Evolutionary conservation across 2,329 filamentous ascomycete genomes (phyloP), one percentile per base, ranked within the genome.

Genomic region (Periconia digitata): DNA sequence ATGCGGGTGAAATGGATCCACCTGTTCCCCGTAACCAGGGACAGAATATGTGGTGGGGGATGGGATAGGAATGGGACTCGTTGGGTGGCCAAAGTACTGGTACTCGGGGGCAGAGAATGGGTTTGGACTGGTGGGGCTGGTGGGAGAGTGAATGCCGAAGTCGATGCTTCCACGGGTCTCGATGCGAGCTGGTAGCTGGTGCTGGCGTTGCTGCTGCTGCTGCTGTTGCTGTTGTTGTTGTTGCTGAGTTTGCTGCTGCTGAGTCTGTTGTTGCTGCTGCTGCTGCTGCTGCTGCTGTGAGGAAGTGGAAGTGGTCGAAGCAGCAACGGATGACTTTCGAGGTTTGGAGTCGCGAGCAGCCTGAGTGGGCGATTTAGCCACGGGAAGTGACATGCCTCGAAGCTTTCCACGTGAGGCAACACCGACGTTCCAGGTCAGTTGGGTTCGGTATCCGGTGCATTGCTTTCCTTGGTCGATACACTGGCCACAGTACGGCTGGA

Each of bases 401-500:
- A 97, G 84, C 78, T 97, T 97, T 67, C 92, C 92, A 64, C 92
- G 86, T 74, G 92, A 96, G 47, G 92, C 92, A 50, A 97, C 92
- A 43, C 92, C 92, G 40, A 96, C 90, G 36, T 91, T 91, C 92
- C 92, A 97, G 40, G 92, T 97, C 73, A 97, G 80, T 61, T 92
- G 92, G 15, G 92, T 97, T 76, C 95, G 95, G 79, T 97, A 97
- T 50, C 92, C 92, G 22, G 90, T 91, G 76, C 92, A 97, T 67
- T 95, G 91, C 70, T 90, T 91, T 56, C 91, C 92, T 56, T 90
- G 81, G 61, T 96, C 90, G 54, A 97, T 82, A 72, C 92, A 99
- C 74, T 91, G 92, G 38, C 91, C 91, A 76, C 94, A 97, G 74
- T 96, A 97, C 8, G 92, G 92, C 27, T 32, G 27, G 4, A 32